Conservation (phyloP, 2,329 filamentous ascomycete species). For the Tolypocladium nubicola region DNA sequence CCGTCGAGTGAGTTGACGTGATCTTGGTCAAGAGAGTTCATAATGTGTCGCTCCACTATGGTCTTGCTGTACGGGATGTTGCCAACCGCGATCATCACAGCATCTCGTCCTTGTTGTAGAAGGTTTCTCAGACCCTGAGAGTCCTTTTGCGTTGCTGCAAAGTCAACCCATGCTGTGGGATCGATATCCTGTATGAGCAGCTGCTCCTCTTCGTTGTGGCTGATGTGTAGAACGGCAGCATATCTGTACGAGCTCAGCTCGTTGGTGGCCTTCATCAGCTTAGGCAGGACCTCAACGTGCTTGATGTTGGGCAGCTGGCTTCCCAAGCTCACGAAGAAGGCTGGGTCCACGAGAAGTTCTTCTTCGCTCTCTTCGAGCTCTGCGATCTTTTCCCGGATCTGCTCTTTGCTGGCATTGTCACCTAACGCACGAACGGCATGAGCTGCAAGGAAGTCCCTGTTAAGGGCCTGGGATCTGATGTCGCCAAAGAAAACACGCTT, state of each 20-base stretch:
- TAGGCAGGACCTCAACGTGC: constrained; percentile 18
- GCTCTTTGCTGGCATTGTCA: too few species aligned
- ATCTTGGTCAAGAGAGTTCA: too few species aligned
- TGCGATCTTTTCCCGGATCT: constrained; percentile 2
- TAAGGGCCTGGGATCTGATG: constrained; percentile 8
- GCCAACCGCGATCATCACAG: too few species aligned
- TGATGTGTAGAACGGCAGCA: constrained; percentile 11
- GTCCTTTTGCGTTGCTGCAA: not conserved
- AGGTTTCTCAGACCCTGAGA: too few species aligned
- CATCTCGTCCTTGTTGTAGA: too few species aligned
- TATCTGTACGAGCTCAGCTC: constrained; percentile 19
- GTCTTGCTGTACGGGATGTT: constrained; percentile 3
- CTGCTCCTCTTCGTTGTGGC: too few species aligned
- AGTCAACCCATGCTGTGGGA: not conserved
- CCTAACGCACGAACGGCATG: not conserved
- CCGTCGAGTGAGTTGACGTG: too few species aligned
- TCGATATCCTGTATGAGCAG: not conserved
- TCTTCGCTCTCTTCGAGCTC: constrained; percentile 7
- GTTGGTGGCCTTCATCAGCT: constrained; percentile 16
- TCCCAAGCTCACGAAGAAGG: constrained; percentile 9
- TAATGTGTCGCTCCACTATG: too few species aligned
- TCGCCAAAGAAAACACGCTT: constrained; percentile 10
- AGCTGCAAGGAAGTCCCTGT: constrained; percentile 5
- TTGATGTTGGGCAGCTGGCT: constrained; percentile 7
- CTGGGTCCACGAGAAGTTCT: constrained; percentile 12